Percentiles rank a stretch among this genome's conserved stretches.
These are phyloP conservation scores for Panicum miliaceum DNA, from an alignment of 176 grass and related monocot genomes.

Conservation along the genomic window DNA sequence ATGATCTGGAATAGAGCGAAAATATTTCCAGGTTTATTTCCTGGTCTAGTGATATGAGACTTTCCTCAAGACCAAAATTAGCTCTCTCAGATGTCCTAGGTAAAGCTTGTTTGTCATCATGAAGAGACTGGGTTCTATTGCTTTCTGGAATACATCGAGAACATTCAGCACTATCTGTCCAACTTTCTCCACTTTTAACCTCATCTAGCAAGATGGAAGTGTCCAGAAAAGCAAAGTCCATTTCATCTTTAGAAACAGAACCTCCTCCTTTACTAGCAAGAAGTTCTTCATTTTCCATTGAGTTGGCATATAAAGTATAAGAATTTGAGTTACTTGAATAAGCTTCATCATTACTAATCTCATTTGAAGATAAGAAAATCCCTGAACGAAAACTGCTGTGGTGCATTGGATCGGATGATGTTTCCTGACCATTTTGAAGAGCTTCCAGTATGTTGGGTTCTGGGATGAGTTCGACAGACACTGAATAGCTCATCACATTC, in stretches of 20 bases:
- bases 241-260: constrained; percentile 32
- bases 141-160: constrained; percentile 25
- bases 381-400: constrained; percentile 14
- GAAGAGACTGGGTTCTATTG: not conserved
- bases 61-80: constrained; percentile 34
- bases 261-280: not conserved
- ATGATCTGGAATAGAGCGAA: constrained; percentile 54
- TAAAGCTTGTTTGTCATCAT: constrained; percentile 16
- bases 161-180: not conserved
- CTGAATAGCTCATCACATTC: not conserved
- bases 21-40: constrained; percentile 37
- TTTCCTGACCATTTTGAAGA: constrained; percentile 11
- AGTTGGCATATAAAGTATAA: not conserved
- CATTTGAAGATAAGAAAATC: constrained; percentile 12
- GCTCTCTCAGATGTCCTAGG: not conserved
- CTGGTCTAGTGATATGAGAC: constrained; percentile 35
- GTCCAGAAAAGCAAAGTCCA: constrained; percentile 3
- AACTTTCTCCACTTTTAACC: constrained; percentile 30
- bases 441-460: constrained; percentile 6
- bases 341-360: constrained; percentile 15
- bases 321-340: constrained; percentile 10
- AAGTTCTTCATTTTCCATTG: not conserved
- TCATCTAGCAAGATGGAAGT: constrained; percentile 35
- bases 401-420: not conserved
- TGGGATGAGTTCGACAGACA: not conserved